Conservation (phyloP, 805 yeast species). For the Metschnikowia vanudenii region DNA sequence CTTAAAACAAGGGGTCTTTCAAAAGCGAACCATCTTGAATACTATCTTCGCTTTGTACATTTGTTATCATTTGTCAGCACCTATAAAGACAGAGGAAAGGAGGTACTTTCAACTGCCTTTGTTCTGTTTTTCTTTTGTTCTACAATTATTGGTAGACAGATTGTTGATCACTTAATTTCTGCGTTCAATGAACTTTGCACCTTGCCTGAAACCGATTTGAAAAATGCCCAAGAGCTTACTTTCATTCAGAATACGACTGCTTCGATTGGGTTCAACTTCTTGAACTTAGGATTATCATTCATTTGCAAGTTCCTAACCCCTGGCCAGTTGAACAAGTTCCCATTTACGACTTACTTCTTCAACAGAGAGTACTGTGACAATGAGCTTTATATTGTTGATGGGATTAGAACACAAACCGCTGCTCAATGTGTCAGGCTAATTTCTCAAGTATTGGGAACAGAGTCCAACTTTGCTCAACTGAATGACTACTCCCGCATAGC, state of each 20-base stretch:
- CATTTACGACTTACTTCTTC: slow-evolving; percentile 9
- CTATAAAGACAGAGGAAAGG: slow-evolving; percentile 25
- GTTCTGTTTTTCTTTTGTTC: slow-evolving; percentile 49
- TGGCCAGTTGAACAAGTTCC: slow-evolving; percentile 8
- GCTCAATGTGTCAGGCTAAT: slow-evolving; percentile 8
- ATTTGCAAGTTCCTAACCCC: slow-evolving; percentile 4
- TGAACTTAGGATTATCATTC: slow-evolving; percentile 2
- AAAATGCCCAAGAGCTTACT: neutral
- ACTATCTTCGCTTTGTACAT: slow-evolving; percentile 36
- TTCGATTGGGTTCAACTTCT: slow-evolving; percentile 7
- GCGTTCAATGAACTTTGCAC: slow-evolving; percentile 8
- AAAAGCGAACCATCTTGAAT: slow-evolving; percentile 23
- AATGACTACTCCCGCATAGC: slow-evolving; percentile 12
- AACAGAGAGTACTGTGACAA: slow-evolving; percentile 15
- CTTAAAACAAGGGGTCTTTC: slow-evolving; percentile 14
- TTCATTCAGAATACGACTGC: slow-evolving; percentile 7
- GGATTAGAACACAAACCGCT: slow-evolving; percentile 10
- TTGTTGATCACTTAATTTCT: slow-evolving; percentile 2
- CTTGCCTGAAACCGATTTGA: neutral
- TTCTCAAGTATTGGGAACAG: slow-evolving; percentile 8
- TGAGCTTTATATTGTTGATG: slow-evolving; percentile 9
- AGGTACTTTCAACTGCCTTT: slow-evolving; percentile 38
- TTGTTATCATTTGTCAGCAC: slow-evolving; percentile 28
- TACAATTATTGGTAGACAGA: slow-evolving; percentile 5
- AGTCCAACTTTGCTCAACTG: slow-evolving; percentile 7